Evolutionary conservation across 768 basidiomycete species (phyloP), one percentile per base, ranked within the genome.

Genomic region (Trametes cinnabarina): DNA sequence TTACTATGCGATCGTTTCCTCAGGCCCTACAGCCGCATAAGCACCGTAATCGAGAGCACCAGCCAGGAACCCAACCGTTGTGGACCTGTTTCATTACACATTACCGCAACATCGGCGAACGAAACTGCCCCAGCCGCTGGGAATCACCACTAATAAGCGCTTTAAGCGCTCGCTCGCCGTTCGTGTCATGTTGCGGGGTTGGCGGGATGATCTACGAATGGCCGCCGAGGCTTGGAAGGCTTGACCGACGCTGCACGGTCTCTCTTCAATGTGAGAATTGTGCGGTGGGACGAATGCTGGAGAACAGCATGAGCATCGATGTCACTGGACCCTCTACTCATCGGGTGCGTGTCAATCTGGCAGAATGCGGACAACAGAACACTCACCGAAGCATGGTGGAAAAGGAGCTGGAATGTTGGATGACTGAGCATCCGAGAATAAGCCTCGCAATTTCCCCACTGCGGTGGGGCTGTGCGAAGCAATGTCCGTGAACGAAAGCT

Each of bases 351-450:
- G 58, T 54, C 47, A 49, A 55, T 47, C 42, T 58, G 37, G 51
- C 44, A 47, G 43, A 41, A 51, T 26, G 22, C 28, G 43, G 41
- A n/a, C 40, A 2, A 44, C 53, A 34, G 49, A 52, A 51, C 26
- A 37, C 41, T 40, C 22, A 17, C 23, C 17, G 42, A 50, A 43
- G 39, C 43, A 40, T 20, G 55, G 7, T 53, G 20, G 35, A 32
- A n/a, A n/a, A 9, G 43, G 41, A 37, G 26, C 34, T 49, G 26
- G 14, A 46, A 42, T 14, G 39, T 6, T 12, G 43, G 54, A 46
- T 61, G 59, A 47, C 51, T 49, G 59, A 51, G 49, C 59, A 61
- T 51, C 59, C 54, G 59, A 61, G 54, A 61, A 61, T 61, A 51
- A 51, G 54, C 59, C 59, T 53, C 26, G 20, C 46, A 12, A 17